A percentile compares a stretch with the other conserved stretches of the same genome.
phyloP scores from a whole-genome alignment of 2,329 filamentous ascomycete genomes.

The Ophiosphaerella korrae region DNA sequence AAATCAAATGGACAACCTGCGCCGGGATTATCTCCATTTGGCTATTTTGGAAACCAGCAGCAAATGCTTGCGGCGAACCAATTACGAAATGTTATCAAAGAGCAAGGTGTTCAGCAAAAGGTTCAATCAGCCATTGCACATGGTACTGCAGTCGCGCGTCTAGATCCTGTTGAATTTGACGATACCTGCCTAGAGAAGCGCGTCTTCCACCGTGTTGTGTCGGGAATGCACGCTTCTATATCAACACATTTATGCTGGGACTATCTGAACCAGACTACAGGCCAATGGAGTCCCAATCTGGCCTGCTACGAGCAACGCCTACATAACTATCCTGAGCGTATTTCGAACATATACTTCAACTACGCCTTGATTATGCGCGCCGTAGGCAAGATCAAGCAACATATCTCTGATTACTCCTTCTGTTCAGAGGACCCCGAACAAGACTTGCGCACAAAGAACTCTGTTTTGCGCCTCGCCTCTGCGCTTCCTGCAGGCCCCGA shows the following conservation, averaged over 20 bases:
- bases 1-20: conserved; percentile 42
- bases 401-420: conserved; percentile 84
- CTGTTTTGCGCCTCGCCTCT: conserved; percentile 77
- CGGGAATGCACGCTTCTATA: conserved; percentile 98
- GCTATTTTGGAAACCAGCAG: conserved; percentile 50
- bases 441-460: conserved; percentile 78
- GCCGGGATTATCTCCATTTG: conserved; percentile 46
- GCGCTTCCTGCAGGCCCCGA: conserved; percentile 69
- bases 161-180: conserved; percentile 74
- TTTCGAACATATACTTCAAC: conserved; percentile 99
- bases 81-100: conserved; percentile 64
- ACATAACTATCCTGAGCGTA: conserved; percentile 82
- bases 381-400: conserved; percentile 84
- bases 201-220: conserved; percentile 95
- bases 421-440: conserved; percentile 84
- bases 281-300: conserved; percentile 88
- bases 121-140: conserved; percentile 61
- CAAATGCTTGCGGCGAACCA: conserved; percentile 63
- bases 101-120: conserved; percentile 65
- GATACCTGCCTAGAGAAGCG: conserved; percentile 97
- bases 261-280: conserved; percentile 92
- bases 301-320: conserved; percentile 88
- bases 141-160: conserved; percentile 62
- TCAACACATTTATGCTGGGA: conserved; percentile 96
- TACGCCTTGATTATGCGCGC: conserved; percentile 94